Evolutionary conservation across 2,329 filamentous ascomycete genomes (phyloP), one percentile per base, ranked within the genome.

Genomic region (Tolypocladium ovalisporum): DNA sequence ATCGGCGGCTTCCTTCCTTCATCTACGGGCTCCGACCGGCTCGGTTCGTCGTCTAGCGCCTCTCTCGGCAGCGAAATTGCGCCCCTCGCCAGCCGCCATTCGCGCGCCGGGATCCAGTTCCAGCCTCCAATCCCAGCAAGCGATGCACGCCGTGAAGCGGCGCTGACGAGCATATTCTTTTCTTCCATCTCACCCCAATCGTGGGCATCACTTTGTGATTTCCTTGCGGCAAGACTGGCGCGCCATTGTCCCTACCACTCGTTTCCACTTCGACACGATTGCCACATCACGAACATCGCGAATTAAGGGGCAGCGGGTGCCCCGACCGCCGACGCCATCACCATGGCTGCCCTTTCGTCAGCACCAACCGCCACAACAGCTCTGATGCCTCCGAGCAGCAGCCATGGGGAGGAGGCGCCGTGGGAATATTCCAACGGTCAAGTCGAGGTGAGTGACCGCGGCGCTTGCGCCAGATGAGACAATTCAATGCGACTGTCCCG

Each of bases 331-430:
- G 57, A 55, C 51, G 59, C 55, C 60, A 55, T 60, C 60, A 60
- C 59, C 61, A 83, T 82, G 80, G 76, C 80, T 65, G 74, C 78
- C 66, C 76, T 83, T 69, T 79, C 80, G 62, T 71, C 78, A 62
- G 73, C 19, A 22, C 10, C 72, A 60, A 75, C 75, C 61, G 73
- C 76, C 55, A 73, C 76, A 59, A 74, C 77, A 57, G 71, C 73
- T 52, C 69, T 82, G 59, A 76, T 75, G 60, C 76, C 78, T 58
- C 74, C 79, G 19, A 73, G 72, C 62, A 80, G 76, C 65, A 75
- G 75, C 57, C 75, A 82, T 65, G 79, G 73, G 52, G 73, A 78
- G 52, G 72, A 70, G 42, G 70, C 73, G 53, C 64, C 72, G 27
- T 82, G 80, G 79, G 72, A 71, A 24, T 71, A 72, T 55, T 62